Percentiles rank a stretch among this genome's conserved stretches.
These are phyloP conservation scores for Cyclospora cayetanensis DNA, from an alignment of 169 alveolate species.

Conservation along the genomic window DNA sequence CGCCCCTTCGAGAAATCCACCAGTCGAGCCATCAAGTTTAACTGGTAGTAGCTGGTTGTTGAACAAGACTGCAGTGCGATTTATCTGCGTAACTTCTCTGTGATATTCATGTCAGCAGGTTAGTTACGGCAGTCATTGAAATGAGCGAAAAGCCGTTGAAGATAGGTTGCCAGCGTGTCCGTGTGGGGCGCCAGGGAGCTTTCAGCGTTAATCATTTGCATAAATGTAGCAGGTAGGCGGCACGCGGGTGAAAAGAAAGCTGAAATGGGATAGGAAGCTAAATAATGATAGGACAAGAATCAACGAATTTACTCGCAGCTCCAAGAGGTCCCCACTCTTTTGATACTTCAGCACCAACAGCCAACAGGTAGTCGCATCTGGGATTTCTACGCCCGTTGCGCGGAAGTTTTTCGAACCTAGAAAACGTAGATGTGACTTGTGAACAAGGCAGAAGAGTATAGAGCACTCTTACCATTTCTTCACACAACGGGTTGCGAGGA, in stretches of 20 bases:
- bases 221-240: constrained; percentile 44
- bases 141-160: constrained; percentile 13
- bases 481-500: constrained; percentile 29
- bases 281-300: background rate
- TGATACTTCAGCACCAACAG: constrained; percentile 5
- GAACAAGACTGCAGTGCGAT: constrained; percentile 15
- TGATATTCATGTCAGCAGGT: background rate
- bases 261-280: background rate
- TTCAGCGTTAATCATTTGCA: constrained; percentile 40
- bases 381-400: background rate
- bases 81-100: background rate
- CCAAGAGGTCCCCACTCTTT: constrained; percentile 43
- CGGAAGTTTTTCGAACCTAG: constrained; percentile 39
- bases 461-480: constrained; percentile 6
- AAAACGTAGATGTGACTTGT: background rate
- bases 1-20: constrained; percentile 35
- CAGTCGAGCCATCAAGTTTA: constrained; percentile 20
- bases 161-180: constrained; percentile 5
- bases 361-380: constrained; percentile 14
- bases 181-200: constrained; percentile 15
- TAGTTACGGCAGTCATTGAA: constrained; percentile 29
- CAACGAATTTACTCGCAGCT: constrained; percentile 21
- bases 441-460: background rate
- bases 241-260: constrained; percentile 42
- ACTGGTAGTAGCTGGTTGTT: constrained; percentile 30